These are phyloP conservation scores for Fragaria vesca DNA, from an alignment of 306 rosid genomes.

Conservation along the genomic window DNA sequence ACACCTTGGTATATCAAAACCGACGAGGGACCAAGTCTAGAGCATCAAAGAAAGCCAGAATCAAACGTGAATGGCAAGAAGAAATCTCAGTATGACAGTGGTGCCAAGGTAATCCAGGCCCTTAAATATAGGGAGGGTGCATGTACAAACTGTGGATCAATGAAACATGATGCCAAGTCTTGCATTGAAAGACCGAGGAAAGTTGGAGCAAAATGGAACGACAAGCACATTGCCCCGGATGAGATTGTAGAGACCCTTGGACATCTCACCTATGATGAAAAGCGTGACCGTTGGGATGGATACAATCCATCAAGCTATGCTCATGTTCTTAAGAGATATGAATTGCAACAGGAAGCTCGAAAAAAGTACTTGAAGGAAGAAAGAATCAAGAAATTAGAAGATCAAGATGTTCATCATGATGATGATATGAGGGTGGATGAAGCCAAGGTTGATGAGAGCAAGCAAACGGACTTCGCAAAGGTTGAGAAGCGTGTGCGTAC, in stretches of 20 bases:
- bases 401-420: neutral
- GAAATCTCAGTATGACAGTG: neutral
- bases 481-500: conserved; percentile 44
- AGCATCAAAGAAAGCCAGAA: neutral
- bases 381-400: neutral
- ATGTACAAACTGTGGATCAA: neutral
- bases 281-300: neutral
- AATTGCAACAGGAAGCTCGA: neutral
- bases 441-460: conserved; percentile 48
- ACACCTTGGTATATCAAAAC: neutral
- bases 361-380: neutral
- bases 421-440: neutral
- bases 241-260: neutral
- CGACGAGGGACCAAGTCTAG: neutral
- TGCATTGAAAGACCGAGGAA: neutral
- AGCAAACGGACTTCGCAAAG: conserved; percentile 63
- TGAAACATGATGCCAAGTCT: neutral
- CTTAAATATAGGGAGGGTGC: neutral
- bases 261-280: neutral
- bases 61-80: neutral
- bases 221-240: conserved; percentile 1
- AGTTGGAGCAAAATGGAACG: neutral
- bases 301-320: neutral
- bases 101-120: neutral
- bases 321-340: neutral